These are phyloP conservation scores for Solanum megistacrolobum DNA, from an alignment of 257 asterid genomes.

Conservation along the genomic window DNA sequence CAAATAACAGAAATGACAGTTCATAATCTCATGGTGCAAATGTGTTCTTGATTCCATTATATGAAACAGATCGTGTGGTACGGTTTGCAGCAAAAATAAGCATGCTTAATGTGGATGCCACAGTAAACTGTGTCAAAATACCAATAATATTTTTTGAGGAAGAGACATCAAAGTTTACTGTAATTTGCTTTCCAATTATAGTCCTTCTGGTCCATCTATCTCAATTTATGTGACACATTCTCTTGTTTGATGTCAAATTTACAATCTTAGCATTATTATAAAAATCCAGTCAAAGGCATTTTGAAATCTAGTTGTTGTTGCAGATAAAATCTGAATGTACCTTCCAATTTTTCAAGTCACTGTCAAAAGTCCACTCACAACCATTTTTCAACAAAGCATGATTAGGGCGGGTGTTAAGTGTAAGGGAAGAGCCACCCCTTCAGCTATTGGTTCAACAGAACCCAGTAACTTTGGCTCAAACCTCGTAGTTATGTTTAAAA, in stretches of 20 bases:
- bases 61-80: background rate
- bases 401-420: background rate
- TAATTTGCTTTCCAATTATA: background rate
- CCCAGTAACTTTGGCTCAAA: background rate
- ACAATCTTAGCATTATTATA: background rate
- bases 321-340: background rate
- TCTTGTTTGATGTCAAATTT: background rate
- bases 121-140: background rate
- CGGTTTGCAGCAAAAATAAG: background rate
- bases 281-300: background rate
- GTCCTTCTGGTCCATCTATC: background rate
- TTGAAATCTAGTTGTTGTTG: background rate
- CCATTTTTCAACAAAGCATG: background rate
- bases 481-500: background rate
- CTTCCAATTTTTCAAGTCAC: background rate
- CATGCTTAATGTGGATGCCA: background rate
- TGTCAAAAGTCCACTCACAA: background rate
- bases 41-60: background rate
- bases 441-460: background rate
- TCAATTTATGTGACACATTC: background rate
- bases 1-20: background rate
- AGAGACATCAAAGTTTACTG: background rate
- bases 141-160: background rate
- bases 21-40: background rate
- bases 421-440: background rate